Evolutionary conservation across 257 asterid genomes (phyloP).

Genomic region (Nicotiana noctiflora): DNA sequence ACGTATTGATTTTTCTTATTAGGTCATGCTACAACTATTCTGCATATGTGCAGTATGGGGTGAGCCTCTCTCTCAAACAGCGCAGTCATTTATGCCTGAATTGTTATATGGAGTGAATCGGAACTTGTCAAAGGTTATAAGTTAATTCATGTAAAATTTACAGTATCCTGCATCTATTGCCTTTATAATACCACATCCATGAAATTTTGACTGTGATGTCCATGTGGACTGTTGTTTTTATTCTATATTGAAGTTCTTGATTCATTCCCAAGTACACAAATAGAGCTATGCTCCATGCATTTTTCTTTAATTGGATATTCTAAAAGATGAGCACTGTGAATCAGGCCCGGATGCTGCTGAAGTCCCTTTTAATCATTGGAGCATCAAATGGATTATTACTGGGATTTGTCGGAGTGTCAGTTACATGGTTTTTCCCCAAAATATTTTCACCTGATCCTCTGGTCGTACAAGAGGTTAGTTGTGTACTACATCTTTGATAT

Average conservation of each 20-base stretch:
- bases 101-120: conserved; percentile 72
- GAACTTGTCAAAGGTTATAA: conserved; percentile 66
- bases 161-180: neutral
- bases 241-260: neutral
- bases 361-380: conserved; percentile 76
- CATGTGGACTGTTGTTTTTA: neutral
- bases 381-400: conserved; percentile 59
- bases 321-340: conserved; percentile 9
- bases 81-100: conserved; percentile 96
- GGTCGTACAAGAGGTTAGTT: conserved; percentile 69
- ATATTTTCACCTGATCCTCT: conserved; percentile 70
- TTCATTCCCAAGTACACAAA: neutral
- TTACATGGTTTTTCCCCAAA: conserved; percentile 85
- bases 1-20: conserved; percentile 11
- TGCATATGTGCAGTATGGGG: conserved; percentile 81
- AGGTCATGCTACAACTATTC: conserved; percentile 92
- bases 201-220: neutral
- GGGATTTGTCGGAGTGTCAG: conserved; percentile 62
- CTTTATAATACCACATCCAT: neutral
- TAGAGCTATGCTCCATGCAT: neutral
- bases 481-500: neutral
- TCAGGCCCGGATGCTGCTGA: conserved; percentile 77
- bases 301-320: neutral
- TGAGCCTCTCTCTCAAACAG: conserved; percentile 96
- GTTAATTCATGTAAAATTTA: neutral